Conservation (phyloP, 805 yeast species). For the Saccharomycopsis fibuligera region DNA sequence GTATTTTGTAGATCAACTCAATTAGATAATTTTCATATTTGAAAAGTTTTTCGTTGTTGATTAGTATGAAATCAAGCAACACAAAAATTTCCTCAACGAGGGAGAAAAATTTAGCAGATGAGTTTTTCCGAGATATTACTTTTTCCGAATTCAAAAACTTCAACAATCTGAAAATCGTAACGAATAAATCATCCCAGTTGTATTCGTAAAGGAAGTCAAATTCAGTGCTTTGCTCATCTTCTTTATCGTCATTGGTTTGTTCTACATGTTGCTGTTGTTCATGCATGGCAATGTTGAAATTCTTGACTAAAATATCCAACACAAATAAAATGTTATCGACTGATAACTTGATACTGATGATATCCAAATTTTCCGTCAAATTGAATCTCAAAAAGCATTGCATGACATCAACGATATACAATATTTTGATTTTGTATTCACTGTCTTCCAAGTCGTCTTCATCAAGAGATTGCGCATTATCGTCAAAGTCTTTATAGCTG, state of each 20-base stretch:
- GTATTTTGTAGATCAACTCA: constrained; percentile 18
- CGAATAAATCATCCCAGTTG: constrained; percentile 33
- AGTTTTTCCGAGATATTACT: constrained; percentile 24
- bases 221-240: background rate
- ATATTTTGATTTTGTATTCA: constrained; percentile 29
- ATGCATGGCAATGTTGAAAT: constrained; percentile 9
- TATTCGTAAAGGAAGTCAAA: constrained; percentile 23
- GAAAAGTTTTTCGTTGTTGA: constrained; percentile 13
- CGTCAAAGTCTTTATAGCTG: constrained; percentile 7
- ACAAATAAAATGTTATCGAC: constrained; percentile 28
- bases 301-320: constrained; percentile 22
- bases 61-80: constrained; percentile 24
- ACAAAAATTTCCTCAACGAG: constrained; percentile 28
- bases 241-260: background rate
- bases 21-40: constrained; percentile 18
- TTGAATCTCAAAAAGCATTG: constrained; percentile 33
- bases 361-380: constrained; percentile 32
- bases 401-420: constrained; percentile 31
- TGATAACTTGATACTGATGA: constrained; percentile 29
- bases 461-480: constrained; percentile 5
- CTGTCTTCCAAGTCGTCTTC: constrained; percentile 26
- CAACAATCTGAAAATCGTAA: constrained; percentile 29
- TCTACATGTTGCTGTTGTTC: background rate
- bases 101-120: constrained; percentile 20
- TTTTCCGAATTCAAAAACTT: constrained; percentile 25